Evolutionary conservation across 1,284 basidiomycete genomes (phyloP).

Genomic region (Chondrostereum purpureum): DNA sequence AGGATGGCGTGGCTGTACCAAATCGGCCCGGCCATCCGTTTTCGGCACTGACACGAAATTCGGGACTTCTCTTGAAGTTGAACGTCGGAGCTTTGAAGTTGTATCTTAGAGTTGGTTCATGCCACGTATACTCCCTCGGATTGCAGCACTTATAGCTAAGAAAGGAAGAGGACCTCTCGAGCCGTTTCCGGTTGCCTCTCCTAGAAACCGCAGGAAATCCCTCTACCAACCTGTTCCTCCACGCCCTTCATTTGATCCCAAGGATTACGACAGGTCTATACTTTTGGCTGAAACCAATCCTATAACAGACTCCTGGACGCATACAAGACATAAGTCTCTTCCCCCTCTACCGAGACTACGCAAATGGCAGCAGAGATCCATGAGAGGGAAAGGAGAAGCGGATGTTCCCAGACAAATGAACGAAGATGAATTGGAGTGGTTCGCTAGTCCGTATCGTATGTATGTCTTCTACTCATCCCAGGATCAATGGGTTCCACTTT

Average conservation of each 20-base stretch:
- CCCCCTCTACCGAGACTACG: conserved; percentile 38
- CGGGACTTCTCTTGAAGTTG: too few species aligned
- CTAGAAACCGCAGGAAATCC: conserved; percentile 37
- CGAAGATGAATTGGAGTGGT: conserved; percentile 53
- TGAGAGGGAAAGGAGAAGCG: conserved; percentile 16
- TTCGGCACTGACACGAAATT: too few species aligned
- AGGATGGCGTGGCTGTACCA: too few species aligned
- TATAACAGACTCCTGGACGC: conserved; percentile 38
- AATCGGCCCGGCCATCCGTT: too few species aligned
- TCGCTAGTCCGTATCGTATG: conserved; percentile 71
- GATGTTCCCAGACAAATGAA: conserved; percentile 53
- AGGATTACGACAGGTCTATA: conserved; percentile 45
- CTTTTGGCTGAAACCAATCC: conserved; percentile 47
- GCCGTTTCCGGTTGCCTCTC: background rate
- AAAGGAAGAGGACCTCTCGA: background rate
- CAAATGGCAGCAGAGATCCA: conserved; percentile 13
- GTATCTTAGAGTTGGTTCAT: too few species aligned
- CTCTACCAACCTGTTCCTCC: conserved; percentile 30
- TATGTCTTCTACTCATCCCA: conserved; percentile 12
- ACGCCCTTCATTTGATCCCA: conserved; percentile 35
- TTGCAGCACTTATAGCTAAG: background rate
- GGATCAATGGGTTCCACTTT: too few species aligned
- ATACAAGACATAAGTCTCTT: conserved; percentile 49
- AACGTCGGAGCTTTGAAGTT: too few species aligned
- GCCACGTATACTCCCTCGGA: background rate